Evolutionary conservation across 768 basidiomycete genomes (phyloP), one percentile per base, ranked within the genome.

Genomic region (Dentipellis fragilis): DNA sequence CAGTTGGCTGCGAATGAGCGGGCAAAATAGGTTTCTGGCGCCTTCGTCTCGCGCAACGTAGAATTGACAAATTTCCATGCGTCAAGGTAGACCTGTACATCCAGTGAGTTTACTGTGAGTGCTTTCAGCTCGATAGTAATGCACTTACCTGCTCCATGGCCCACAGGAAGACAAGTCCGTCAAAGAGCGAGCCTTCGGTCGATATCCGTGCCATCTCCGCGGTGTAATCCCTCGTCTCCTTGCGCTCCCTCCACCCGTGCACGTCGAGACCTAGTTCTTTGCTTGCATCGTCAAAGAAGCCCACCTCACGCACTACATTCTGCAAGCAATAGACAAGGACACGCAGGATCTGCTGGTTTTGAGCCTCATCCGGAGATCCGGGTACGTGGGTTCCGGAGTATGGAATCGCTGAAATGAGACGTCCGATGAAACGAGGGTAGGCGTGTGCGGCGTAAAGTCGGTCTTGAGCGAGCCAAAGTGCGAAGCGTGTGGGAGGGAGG

Each of bases 151-250:
- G 76, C 65, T 89, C 87, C 86, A 89, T 89, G 0, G 83, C 83
- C 86, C 86, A 89, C 12, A 90, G 68, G 58, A 89, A 83, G 1
- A 89, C 71, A 19, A 90, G 67, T 0, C 83, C 84, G 42, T 89
- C 87, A 50, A 79, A 76, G 17, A 86, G 59, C 0, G 69, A 71
- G 3, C 73, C 77, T 14, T 68, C 62, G 5, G 71, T 68, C 3
- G 74, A 73, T 2, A 82, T 69, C 6, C 80, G 73, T 2, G 74
- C 74, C 80, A 89, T 83, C 66, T 86, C 84, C 10, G 86, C 85
- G 1, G 84, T 81, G 60, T 88, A 89, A 55, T 83, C 79, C 59
- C 78, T 73, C 9, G 87, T 89, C 9, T 73, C 78, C 60, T 80
- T 81, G 52, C 80, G 70, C 60, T 81, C 79, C 29, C 56, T 69